Evolutionary conservation across 768 basidiomycete genomes (phyloP).

Genomic region (Hortiboletus campestris): DNA sequence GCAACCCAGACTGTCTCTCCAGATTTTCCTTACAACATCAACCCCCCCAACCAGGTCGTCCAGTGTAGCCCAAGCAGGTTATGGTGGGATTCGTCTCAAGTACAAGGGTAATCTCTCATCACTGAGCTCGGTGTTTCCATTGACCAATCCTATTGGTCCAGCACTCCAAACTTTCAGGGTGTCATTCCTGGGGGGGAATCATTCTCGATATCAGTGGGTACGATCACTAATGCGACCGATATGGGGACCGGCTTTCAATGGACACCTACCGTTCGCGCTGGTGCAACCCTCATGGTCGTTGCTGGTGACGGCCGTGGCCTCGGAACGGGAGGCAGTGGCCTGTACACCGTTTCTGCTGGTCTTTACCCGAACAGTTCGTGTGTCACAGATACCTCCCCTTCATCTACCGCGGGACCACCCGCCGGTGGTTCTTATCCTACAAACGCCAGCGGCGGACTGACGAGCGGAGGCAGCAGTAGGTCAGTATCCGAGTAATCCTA

Average conservation of each 20-base stretch:
- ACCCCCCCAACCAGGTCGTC: constrained; percentile 60
- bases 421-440: constrained; percentile 75
- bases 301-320: constrained; percentile 66
- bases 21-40: constrained; percentile 57
- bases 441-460: constrained; percentile 38
- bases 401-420: constrained; percentile 72
- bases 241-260: constrained; percentile 69
- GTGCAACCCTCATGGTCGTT: constrained; percentile 64
- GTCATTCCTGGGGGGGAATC: constrained; percentile 81
- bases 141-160: constrained; percentile 22
- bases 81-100: constrained; percentile 56
- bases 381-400: constrained; percentile 59
- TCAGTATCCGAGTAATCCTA: constrained; percentile 11
- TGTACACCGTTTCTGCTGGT: constrained; percentile 55
- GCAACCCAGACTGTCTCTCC: constrained; percentile 45
- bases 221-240: constrained; percentile 40
- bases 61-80: constrained; percentile 64
- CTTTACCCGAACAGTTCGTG: constrained; percentile 51
- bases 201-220: constrained; percentile 56
- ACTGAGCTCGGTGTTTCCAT: background rate
- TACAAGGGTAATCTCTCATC: constrained; percentile 48
- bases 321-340: constrained; percentile 65
- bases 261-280: constrained; percentile 61
- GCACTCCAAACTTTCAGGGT: constrained; percentile 61
- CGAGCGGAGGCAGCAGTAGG: constrained; percentile 27